Evolutionary conservation across 148 eudicot genomes (phyloP).

Genomic region (Bassia scoparia): DNA sequence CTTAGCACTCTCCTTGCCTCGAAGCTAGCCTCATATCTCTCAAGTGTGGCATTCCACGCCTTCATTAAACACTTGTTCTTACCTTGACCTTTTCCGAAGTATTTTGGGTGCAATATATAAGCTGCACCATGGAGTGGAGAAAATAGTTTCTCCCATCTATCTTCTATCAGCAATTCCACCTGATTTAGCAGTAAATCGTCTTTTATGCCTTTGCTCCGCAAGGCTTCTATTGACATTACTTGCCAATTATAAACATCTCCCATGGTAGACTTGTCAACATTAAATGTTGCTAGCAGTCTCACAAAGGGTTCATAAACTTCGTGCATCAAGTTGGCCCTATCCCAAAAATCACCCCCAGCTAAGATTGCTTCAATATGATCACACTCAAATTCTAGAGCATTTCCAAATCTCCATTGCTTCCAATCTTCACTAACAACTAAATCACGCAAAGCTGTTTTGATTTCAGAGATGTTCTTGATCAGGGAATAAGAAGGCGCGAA

Average conservation of each 20-base stretch:
- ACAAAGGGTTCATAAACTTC: slow-evolving; percentile 38
- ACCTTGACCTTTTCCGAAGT: slow-evolving; percentile 33
- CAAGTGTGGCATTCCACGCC: slow-evolving; percentile 37
- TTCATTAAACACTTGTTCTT: slow-evolving; percentile 28
- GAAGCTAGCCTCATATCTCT: slow-evolving; percentile 31
- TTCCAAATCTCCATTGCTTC: slow-evolving; percentile 35
- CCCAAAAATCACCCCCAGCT: slow-evolving; percentile 36
- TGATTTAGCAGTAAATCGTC: slow-evolving; percentile 24
- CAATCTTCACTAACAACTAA: slow-evolving; percentile 35
- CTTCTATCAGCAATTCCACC: slow-evolving; percentile 34
- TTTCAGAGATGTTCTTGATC: slow-evolving; percentile 26
- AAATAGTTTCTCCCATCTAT: slow-evolving; percentile 38
- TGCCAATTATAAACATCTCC: slow-evolving; percentile 39
- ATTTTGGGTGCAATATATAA: slow-evolving; percentile 35
- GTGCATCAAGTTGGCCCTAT: slow-evolving; percentile 21
- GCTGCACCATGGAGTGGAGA: slow-evolving; percentile 46
- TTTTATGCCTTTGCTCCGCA: slow-evolving; percentile 24
- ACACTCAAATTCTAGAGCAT: slow-evolving; percentile 8
- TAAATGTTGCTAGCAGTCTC: slow-evolving; percentile 22
- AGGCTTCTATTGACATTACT: slow-evolving; percentile 31
- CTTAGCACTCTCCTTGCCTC: slow-evolving; percentile 24
- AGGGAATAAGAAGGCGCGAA: slow-evolving; percentile 35
- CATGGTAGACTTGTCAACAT: slow-evolving; percentile 35
- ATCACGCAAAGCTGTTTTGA: slow-evolving; percentile 20
- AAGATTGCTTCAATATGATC: slow-evolving; percentile 24